Evolutionary conservation across 2,329 filamentous ascomycete species (phyloP).

Genomic region (Curvularia lunata): DNA sequence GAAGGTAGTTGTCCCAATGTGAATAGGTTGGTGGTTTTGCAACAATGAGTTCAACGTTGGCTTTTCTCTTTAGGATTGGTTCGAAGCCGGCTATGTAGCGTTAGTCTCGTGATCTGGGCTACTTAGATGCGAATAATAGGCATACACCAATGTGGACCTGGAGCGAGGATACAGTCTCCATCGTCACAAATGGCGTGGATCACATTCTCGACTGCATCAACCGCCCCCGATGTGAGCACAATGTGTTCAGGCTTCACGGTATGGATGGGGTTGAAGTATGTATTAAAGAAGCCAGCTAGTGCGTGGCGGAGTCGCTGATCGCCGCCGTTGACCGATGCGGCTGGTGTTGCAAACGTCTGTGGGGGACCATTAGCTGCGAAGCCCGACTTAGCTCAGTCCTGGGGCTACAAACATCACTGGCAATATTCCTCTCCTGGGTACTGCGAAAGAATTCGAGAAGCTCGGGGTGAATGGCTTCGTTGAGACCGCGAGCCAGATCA

Average conservation of each 20-base stretch:
- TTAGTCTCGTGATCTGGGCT: background rate
- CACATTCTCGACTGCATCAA: constrained; percentile 36
- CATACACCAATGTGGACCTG: constrained; percentile 43
- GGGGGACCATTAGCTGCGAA: constrained; percentile 1
- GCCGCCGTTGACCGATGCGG: constrained; percentile 22
- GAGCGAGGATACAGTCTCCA: constrained; percentile 41
- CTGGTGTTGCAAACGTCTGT: constrained; percentile 32
- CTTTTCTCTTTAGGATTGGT: constrained; percentile 24
- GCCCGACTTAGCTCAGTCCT: background rate
- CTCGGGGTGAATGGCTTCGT: constrained; percentile 36
- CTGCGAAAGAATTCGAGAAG: constrained; percentile 39
- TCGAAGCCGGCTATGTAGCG: constrained; percentile 30
- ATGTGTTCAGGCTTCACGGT: constrained; percentile 35
- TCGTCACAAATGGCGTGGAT: constrained; percentile 41
- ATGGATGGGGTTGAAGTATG: constrained; percentile 37
- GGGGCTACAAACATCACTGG: constrained; percentile 23
- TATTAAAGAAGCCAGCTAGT: constrained; percentile 40
- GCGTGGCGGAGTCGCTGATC: constrained; percentile 27
- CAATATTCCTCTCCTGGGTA: constrained; percentile 30
- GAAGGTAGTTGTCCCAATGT: constrained; percentile 41
- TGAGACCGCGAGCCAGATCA: constrained; percentile 38
- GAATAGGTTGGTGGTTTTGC: constrained; percentile 39
- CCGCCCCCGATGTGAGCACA: constrained; percentile 36
- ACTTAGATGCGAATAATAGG: background rate
- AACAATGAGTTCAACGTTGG: constrained; percentile 36